A percentile compares a stretch with the other conserved stretches of the same genome.
Evolutionary conservation across 257 asterid genomes (phyloP).

Genomic region (Eustoma russellianum): DNA sequence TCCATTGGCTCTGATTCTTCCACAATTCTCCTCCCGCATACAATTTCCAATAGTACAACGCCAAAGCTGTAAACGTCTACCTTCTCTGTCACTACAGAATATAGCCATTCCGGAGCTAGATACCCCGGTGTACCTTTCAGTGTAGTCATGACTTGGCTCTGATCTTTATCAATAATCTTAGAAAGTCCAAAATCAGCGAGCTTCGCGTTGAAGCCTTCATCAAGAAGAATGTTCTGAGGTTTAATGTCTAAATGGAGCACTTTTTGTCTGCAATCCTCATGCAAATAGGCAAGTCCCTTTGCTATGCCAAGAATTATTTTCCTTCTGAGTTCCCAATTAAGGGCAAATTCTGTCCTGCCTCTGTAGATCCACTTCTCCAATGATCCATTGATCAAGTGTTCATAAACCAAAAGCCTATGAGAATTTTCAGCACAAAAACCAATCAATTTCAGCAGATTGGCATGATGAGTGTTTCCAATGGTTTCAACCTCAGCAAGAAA

Average conservation of each 20-base stretch:
- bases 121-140: slow-evolving; percentile 20
- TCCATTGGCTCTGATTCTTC: slow-evolving; percentile 8
- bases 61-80: slow-evolving; percentile 25
- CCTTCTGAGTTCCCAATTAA: slow-evolving; percentile 11
- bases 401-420: slow-evolving; percentile 18
- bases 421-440: slow-evolving; percentile 20
- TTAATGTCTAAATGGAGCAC: slow-evolving; percentile 21
- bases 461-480: slow-evolving; percentile 20
- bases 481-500: slow-evolving; percentile 22
- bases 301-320: slow-evolving; percentile 11
- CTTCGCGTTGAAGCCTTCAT: slow-evolving; percentile 11
- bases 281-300: slow-evolving; percentile 21
- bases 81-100: slow-evolving; percentile 13
- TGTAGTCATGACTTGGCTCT: slow-evolving; percentile 14
- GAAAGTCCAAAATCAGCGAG: slow-evolving; percentile 22
- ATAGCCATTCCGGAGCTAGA: slow-evolving; percentile 22
- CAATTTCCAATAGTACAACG: slow-evolving; percentile 14
- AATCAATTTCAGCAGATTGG: slow-evolving; percentile 16
- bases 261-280: slow-evolving; percentile 23
- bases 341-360: neutral
- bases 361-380: slow-evolving; percentile 19
- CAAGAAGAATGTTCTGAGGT: slow-evolving; percentile 24
- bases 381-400: slow-evolving; percentile 19
- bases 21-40: slow-evolving; percentile 18
- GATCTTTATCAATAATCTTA: slow-evolving; percentile 12